Percentiles rank a stretch among this genome's conserved stretches.
Evolutionary conservation across 768 basidiomycete species (phyloP).

Genomic region (Termitomyces bulborhizus): DNA sequence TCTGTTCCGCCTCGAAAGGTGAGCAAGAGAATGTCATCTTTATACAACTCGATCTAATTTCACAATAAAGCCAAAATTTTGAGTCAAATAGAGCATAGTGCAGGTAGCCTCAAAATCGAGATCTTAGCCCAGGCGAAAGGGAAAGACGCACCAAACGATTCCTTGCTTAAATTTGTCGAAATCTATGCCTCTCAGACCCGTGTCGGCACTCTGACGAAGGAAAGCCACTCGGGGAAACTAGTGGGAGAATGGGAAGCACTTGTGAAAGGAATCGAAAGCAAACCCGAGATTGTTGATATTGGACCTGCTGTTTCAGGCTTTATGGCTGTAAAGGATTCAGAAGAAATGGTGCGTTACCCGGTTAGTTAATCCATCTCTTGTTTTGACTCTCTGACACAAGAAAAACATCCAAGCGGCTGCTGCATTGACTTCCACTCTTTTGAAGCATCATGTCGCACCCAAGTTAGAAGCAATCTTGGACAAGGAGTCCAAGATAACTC

Average conservation of each 20-base stretch:
- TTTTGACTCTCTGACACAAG: slow-evolving; percentile 38
- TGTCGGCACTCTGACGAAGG: slow-evolving; percentile 77
- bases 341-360: slow-evolving; percentile 70
- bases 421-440: slow-evolving; percentile 75
- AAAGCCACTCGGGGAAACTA: slow-evolving; percentile 80
- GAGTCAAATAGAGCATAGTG: slow-evolving; percentile 61
- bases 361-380: not conserved
- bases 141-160: slow-evolving; percentile 72
- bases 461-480: slow-evolving; percentile 91
- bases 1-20: slow-evolving; percentile 92
- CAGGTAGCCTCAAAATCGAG: slow-evolving; percentile 58
- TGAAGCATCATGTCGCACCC: slow-evolving; percentile 79
- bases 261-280: slow-evolving; percentile 44
- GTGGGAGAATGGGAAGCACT: slow-evolving; percentile 79
- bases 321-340: slow-evolving; percentile 85
- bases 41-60: slow-evolving; percentile 2
- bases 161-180: slow-evolving; percentile 62
- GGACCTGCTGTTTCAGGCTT: slow-evolving; percentile 66
- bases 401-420: slow-evolving; percentile 74
- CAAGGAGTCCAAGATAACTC: slow-evolving; percentile 83
- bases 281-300: slow-evolving; percentile 79
- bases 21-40: slow-evolving; percentile 1
- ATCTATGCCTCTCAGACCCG: slow-evolving; percentile 55
- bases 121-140: slow-evolving; percentile 74
- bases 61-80: slow-evolving; percentile 70